Evolutionary conservation across 1,284 basidiomycete genomes (phyloP).

Genomic region (Clitocybe nebularis): DNA sequence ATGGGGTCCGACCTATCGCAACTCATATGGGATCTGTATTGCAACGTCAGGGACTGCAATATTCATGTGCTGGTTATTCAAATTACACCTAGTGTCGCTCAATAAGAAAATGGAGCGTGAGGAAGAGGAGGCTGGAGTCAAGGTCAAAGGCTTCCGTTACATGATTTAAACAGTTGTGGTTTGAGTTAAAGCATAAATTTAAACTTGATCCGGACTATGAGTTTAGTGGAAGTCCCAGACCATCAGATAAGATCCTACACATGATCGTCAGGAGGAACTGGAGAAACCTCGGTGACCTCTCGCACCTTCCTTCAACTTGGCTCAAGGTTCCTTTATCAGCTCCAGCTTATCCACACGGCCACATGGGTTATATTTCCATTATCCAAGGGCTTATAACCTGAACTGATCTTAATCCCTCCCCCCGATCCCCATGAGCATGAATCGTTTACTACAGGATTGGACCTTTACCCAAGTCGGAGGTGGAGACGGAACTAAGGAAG

Average conservation of each 20-base stretch:
- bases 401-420: background rate
- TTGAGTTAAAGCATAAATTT: background rate
- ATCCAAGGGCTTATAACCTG: background rate
- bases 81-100: constrained; percentile 41
- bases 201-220: background rate
- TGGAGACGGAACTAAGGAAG: constrained; percentile 53
- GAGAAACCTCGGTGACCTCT: constrained; percentile 23
- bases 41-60: constrained; percentile 39
- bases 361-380: background rate
- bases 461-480: constrained; percentile 63
- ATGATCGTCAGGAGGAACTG: constrained; percentile 5
- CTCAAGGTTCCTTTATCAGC: too few relatives aligned
- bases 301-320: constrained; percentile 14
- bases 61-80: constrained; percentile 52
- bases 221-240: background rate
- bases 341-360: background rate
- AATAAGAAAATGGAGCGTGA: constrained; percentile 43
- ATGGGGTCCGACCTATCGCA: constrained; percentile 37
- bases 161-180: constrained; percentile 24
- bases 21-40: constrained; percentile 35
- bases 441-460: constrained; percentile 48
- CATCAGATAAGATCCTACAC: background rate
- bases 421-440: constrained; percentile 10
- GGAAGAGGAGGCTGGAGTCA: constrained; percentile 35
- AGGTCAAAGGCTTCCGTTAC: constrained; percentile 47